These are phyloP conservation scores for Pseudogymnoascus verrucosus DNA, from an alignment of 2,329 filamentous ascomycete genomes.

Conservation along the genomic window DNA sequence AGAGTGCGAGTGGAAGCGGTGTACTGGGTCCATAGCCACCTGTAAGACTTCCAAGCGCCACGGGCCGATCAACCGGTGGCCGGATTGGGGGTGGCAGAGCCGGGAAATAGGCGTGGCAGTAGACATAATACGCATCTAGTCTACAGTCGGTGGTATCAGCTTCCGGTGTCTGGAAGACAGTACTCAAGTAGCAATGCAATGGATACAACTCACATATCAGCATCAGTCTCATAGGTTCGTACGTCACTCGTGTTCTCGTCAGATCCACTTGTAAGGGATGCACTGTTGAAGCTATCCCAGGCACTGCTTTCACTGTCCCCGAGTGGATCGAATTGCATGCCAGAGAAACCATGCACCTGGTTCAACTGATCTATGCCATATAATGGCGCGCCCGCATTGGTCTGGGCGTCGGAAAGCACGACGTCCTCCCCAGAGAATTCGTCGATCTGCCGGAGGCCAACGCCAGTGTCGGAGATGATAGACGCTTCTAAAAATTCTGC, in stretches of 20 bases:
- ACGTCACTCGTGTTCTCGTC: constrained; percentile 14
- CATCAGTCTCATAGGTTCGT: constrained; percentile 20
- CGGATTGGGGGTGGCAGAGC: constrained; percentile 38
- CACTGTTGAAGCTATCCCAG: constrained; percentile 13
- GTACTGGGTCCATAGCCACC: constrained; percentile 34
- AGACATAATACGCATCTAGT: constrained; percentile 44
- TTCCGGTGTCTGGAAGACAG: not conserved
- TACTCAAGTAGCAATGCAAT: not conserved
- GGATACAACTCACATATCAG: constrained; percentile 21
- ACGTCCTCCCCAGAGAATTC: constrained; percentile 39
- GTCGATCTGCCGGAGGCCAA: constrained; percentile 38
- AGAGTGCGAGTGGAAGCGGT: constrained; percentile 39
- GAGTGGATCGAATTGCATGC: not conserved
- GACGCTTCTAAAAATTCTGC: constrained; percentile 18
- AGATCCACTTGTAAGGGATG: constrained; percentile 13
- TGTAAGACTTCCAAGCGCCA: constrained; percentile 29
- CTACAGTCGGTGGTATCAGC: constrained; percentile 20
- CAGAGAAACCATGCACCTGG: constrained; percentile 11
- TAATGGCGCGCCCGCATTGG: constrained; percentile 15
- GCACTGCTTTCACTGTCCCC: not conserved
- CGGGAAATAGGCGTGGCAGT: constrained; percentile 43
- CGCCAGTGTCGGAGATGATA: constrained; percentile 38
- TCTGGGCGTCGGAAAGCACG: constrained; percentile 28
- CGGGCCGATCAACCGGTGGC: constrained; percentile 22
- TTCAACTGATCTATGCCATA: not conserved